Percentiles rank a stretch among this genome's conserved stretches.
Evolutionary conservation across 192 early-diverging fungal species (phyloP).

Genomic region (Podochytrium sp.): DNA sequence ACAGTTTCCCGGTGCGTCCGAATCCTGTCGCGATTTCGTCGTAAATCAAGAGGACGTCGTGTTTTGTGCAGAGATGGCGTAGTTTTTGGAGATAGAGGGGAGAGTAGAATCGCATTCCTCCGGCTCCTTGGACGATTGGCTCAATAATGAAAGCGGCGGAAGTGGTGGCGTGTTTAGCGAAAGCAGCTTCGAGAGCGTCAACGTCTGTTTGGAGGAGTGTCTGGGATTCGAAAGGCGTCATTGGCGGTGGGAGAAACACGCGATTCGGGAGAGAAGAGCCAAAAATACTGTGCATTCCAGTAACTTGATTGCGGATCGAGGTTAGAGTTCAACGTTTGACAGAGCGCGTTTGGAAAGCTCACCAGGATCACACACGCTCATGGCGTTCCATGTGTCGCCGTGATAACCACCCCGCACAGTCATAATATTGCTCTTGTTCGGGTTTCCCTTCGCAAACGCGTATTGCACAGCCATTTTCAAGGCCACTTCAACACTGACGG

Average conservation of each 20-base stretch:
- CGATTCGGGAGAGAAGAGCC: slow-evolving; percentile 12
- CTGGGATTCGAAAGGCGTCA: slow-evolving; percentile 33
- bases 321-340: too few relatives aligned
- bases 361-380: slow-evolving; percentile 81
- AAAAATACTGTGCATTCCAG: slow-evolving; percentile 22
- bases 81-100: slow-evolving; percentile 75
- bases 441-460: slow-evolving; percentile 34
- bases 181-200: slow-evolving; percentile 36
- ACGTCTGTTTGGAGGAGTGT: slow-evolving; percentile 37
- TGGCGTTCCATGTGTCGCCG: slow-evolving; percentile 85
- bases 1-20: slow-evolving; percentile 22
- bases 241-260: slow-evolving; percentile 14
- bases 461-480: slow-evolving; percentile 77
- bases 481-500: slow-evolving; percentile 78
- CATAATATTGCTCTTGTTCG: slow-evolving; percentile 24
- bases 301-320: too few relatives aligned
- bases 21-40: slow-evolving; percentile 75
- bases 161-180: background rate
- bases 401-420: slow-evolving; percentile 77
- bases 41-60: slow-evolving; percentile 67
- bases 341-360: slow-evolving; percentile 70
- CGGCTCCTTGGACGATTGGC: slow-evolving; percentile 80
- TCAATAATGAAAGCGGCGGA: slow-evolving; percentile 69
- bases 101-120: slow-evolving; percentile 83
- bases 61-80: slow-evolving; percentile 55